phyloP scores from a whole-genome alignment of 441 rosid species.

The Eruca vesicaria region DNA sequence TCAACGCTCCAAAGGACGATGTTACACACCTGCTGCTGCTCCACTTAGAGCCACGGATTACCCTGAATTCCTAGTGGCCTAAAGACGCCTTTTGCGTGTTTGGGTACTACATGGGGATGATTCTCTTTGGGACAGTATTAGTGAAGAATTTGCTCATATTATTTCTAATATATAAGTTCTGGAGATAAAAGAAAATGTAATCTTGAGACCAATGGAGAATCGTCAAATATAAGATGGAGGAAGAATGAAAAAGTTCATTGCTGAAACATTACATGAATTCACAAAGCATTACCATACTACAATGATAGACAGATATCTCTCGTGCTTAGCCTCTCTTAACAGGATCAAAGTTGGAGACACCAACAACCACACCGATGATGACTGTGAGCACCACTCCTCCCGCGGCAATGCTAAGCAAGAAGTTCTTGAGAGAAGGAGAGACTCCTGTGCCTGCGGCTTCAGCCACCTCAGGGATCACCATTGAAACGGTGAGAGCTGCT shows the following conservation, averaged over 20 bases:
- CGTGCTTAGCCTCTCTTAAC: slow-evolving; percentile 52
- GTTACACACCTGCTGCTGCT: not conserved
- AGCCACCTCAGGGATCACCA: slow-evolving; percentile 70
- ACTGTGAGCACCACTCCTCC: slow-evolving; percentile 63
- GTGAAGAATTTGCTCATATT: not conserved
- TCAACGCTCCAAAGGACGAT: not conserved
- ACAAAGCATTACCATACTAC: not conserved
- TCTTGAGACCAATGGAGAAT: not conserved
- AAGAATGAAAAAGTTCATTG: not conserved
- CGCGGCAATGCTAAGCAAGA: slow-evolving; percentile 76
- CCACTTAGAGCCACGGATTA: not conserved
- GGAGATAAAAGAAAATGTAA: too few species aligned
- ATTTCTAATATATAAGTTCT: not conserved
- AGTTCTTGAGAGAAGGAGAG: slow-evolving; percentile 79
- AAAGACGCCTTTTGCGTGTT: too few species aligned
- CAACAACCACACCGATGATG: slow-evolving; percentile 59
- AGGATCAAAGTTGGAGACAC: slow-evolving; percentile 82
- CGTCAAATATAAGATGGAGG: not conserved
- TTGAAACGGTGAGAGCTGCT: slow-evolving; percentile 63
- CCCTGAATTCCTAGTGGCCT: not conserved
- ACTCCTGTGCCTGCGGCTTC: slow-evolving; percentile 56
- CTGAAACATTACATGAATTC: slow-evolving; percentile 3
- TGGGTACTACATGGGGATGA: not conserved
- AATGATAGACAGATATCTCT: not conserved
- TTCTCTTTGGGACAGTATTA: not conserved